These are phyloP conservation scores for Erysiphe pulchra DNA, from an alignment of 2,329 filamentous ascomycete species.

Conservation along the genomic window DNA sequence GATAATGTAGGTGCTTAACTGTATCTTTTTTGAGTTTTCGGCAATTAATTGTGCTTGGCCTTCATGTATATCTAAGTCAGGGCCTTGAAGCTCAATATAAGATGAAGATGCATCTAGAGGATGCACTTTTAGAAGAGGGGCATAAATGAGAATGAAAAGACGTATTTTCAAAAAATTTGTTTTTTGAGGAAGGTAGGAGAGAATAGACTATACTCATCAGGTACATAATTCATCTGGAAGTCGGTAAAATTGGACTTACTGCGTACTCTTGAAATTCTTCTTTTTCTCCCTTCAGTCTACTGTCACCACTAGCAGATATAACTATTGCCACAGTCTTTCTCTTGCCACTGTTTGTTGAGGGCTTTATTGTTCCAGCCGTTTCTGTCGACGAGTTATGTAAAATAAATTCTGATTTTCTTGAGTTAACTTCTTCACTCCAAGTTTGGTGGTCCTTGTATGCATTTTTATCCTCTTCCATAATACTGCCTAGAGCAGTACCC, in stretches of 20 bases:
- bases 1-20: background rate
- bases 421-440: slow-evolving; percentile 75
- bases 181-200: slow-evolving; percentile 65
- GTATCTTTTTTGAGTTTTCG: too few relatives aligned
- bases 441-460: slow-evolving; percentile 68
- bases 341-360: slow-evolving; percentile 7
- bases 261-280: slow-evolving; percentile 52
- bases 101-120: slow-evolving; percentile 20
- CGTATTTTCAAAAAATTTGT: slow-evolving; percentile 48
- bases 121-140: slow-evolving; percentile 50
- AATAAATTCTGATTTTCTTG: slow-evolving; percentile 25
- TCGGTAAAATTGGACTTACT: slow-evolving; percentile 21
- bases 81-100: background rate
- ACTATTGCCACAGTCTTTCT: slow-evolving; percentile 71
- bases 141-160: slow-evolving; percentile 75
- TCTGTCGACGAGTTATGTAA: slow-evolving; percentile 4
- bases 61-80: background rate
- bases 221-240: background rate
- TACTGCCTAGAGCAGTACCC: slow-evolving; percentile 58
- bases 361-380: background rate
- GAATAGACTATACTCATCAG: slow-evolving; percentile 35
- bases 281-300: slow-evolving; percentile 31
- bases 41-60: too few relatives aligned
- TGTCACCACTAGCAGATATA: slow-evolving; percentile 48
- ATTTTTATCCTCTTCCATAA: slow-evolving; percentile 58